Evolutionary conservation across 345 rosid species (phyloP), one percentile per base, ranked within the genome.

Genomic region (Excoecaria agallocha): DNA sequence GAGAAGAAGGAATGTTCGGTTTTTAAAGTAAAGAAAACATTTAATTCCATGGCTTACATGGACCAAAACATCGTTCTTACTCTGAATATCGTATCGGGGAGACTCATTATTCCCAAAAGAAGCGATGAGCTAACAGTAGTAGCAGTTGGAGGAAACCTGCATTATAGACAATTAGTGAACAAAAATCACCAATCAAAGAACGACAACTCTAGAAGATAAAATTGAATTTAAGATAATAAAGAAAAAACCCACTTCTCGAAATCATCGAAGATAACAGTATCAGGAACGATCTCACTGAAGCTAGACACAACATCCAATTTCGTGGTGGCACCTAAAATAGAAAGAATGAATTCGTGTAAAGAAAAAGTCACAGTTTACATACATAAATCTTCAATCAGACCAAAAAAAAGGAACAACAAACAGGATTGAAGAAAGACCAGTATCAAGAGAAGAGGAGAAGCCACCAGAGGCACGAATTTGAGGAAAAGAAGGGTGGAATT

Each of bases 41-140:
- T 38, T 15, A 39, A 38, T 16, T 3, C 39, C 37, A 43, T 38
- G 3, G 1, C 37, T 56, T 20, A 9, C 43, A 13, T 6, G 17
- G 11, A 61, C 25, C 48, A n/a, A 50, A 25, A 30, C 58, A 24
- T 16, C 39, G 1, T 10, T 52, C 78, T 84, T 77, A 92, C 98
- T 55, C 97, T 85, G 74, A 92, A 94, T 52, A 89, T 82, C 0
- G 98, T 94, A 82, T 94, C 97, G 0, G 97, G 98, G 38, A 94
- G 91, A 82, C 97, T 84, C 49, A 92, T 87, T 57, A 94, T 94
- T 22, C 98, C 98, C 79, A 94, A 82, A 6, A 94, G 89, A 56
- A 94, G 92, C 20, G 97, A 88, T 48, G 98, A 94, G 92, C 97
- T 94, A 80, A 92, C 97, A 20, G 98, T 92, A 60, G 94, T 97